These are phyloP conservation scores for Hemileccinum rubropunctum DNA, from an alignment of 768 basidiomycete genomes.

Conservation along the genomic window DNA sequence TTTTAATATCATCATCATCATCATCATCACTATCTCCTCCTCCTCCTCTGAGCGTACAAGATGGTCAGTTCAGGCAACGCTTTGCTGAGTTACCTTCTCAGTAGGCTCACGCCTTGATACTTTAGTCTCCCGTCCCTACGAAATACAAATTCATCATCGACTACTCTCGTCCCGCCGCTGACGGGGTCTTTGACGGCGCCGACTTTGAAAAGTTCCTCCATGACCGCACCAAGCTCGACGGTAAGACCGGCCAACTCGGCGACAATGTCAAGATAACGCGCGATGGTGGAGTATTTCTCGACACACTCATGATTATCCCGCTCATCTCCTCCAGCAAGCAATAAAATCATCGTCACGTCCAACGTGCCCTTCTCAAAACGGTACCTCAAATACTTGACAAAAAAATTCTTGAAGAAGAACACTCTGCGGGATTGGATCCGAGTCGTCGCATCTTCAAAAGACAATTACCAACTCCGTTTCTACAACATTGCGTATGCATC, in stretches of 20 bases:
- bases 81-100: conserved; percentile 92
- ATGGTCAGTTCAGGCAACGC: conserved; percentile 78
- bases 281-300: conserved; percentile 58
- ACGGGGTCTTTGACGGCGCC: conserved; percentile 59
- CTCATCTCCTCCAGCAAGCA: conserved; percentile 50
- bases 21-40: neutral
- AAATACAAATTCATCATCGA: conserved; percentile 85
- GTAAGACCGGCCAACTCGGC: conserved; percentile 88
- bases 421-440: conserved; percentile 95
- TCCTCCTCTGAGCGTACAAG: conserved; percentile 20
- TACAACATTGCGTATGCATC: conserved; percentile 82
- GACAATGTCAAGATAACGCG: conserved; percentile 85
- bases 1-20: conserved; percentile 27
- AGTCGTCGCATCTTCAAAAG: conserved; percentile 92
- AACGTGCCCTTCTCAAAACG: conserved; percentile 92
- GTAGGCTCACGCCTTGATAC: conserved; percentile 68
- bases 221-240: conserved; percentile 91
- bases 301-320: neutral
- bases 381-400: conserved; percentile 98
- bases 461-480: conserved; percentile 92
- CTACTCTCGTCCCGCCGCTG: conserved; percentile 77
- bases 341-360: conserved; percentile 81
- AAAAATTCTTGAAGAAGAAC: conserved; percentile 99
- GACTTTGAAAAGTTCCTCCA: conserved; percentile 87
- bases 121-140: conserved; percentile 54